phyloP scores from a whole-genome alignment of 305 asterid genomes.

The Fraxinus albicans region DNA sequence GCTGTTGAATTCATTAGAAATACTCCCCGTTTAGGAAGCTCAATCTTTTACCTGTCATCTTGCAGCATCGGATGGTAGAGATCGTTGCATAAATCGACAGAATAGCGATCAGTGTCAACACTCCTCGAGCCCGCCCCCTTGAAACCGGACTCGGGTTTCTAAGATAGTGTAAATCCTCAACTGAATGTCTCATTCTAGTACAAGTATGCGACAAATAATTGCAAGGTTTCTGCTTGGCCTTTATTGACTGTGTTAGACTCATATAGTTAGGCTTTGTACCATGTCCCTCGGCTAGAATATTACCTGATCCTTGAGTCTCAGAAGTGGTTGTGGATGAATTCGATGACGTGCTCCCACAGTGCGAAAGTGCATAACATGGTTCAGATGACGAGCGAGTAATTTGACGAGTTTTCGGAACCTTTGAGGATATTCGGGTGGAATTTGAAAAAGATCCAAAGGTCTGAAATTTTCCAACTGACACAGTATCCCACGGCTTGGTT shows the following conservation, averaged over 20 bases:
- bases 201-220: conserved; percentile 22
- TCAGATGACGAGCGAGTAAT: conserved; percentile 49
- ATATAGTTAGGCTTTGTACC: conserved; percentile 54
- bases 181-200: conserved; percentile 47
- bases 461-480: conserved; percentile 51
- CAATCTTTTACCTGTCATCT: conserved; percentile 1
- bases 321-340: conserved; percentile 69
- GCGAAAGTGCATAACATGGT: conserved; percentile 50
- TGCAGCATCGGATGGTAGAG: conserved; percentile 43
- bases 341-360: conserved; percentile 67
- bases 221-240: conserved; percentile 61
- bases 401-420: conserved; percentile 47
- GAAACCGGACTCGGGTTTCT: conserved; percentile 65
- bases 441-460: conserved; percentile 39
- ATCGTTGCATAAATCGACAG: conserved; percentile 64
- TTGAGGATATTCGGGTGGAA: conserved; percentile 44
- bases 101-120: conserved; percentile 65
- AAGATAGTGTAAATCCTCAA: conserved; percentile 41
- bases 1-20: conserved; percentile 52
- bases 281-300: conserved; percentile 13
- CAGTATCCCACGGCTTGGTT: conserved; percentile 73
- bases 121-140: conserved; percentile 54
- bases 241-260: conserved; percentile 61
- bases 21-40: neutral
- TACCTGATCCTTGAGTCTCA: conserved; percentile 10